phyloP scores from a whole-genome alignment of 495 filamentous ascomycete species.

The Xylaria telfairii region DNA sequence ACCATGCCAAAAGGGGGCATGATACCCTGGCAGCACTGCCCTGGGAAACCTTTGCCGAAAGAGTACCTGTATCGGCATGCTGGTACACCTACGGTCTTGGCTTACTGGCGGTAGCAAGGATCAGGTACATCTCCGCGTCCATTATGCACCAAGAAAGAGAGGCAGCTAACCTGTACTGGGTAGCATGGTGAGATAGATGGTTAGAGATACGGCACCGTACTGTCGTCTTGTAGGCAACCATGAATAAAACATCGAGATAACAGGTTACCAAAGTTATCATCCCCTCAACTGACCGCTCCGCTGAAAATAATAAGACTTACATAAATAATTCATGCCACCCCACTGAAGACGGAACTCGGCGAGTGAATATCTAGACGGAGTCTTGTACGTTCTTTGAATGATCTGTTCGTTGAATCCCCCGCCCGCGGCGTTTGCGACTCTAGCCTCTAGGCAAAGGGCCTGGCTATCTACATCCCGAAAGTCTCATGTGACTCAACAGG shows the following conservation, averaged over 20 bases:
- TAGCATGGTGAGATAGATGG: neutral
- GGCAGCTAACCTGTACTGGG: neutral
- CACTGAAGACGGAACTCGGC: neutral
- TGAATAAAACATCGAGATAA: conserved; percentile 8
- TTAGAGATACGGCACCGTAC: neutral
- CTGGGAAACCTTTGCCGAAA: conserved; percentile 14
- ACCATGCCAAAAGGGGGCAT: conserved; percentile 13
- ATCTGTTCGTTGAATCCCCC: neutral
- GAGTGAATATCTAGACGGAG: neutral
- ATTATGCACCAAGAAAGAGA: conserved; percentile 5
- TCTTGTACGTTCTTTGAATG: neutral
- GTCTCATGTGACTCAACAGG: neutral
- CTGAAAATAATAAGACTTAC: conserved; percentile 7
- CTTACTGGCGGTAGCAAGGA: conserved; percentile 16
- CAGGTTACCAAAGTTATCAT: neutral
- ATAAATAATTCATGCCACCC: neutral
- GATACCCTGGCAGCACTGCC: conserved; percentile 3
- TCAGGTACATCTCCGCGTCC: conserved; percentile 2
- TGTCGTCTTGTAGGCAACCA: neutral
- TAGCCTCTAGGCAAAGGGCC: neutral
- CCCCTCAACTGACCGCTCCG: neutral
- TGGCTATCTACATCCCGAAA: neutral
- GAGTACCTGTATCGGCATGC: conserved; percentile 6
- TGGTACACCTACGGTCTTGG: conserved; percentile 12
- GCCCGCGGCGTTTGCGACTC: neutral